These are phyloP conservation scores for Jacaranda copaia DNA, from an alignment of 257 asterid species.

Conservation along the genomic window DNA sequence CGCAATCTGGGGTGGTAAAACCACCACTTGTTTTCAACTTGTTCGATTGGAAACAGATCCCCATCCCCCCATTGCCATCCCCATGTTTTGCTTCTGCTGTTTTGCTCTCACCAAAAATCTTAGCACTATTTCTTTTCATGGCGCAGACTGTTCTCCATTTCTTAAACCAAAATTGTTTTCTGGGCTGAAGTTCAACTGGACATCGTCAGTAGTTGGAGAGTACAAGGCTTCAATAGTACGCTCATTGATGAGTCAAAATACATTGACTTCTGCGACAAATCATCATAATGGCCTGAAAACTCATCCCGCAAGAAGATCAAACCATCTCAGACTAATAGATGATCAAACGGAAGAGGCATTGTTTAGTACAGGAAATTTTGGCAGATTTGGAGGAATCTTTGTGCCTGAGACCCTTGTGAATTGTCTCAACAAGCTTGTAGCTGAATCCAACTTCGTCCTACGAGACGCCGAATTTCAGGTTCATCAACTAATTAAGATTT, in stretches of 20 bases:
- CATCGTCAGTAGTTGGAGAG: constrained; percentile 6
- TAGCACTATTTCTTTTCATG: not conserved
- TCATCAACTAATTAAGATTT: not conserved
- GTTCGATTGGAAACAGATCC: too few relatives aligned
- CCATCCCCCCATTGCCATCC: too few relatives aligned
- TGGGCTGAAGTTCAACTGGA: not conserved
- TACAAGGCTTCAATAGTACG: not conserved
- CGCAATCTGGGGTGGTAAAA: too few relatives aligned
- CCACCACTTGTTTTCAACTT: too few relatives aligned
- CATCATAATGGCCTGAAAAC: not conserved
- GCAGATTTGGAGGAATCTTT: constrained; percentile 73
- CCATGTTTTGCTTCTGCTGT: too few relatives aligned
- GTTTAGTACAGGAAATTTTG: constrained; percentile 56
- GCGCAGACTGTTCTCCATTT: not conserved
- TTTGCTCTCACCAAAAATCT: not conserved
- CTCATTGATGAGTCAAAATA: constrained; percentile 7
- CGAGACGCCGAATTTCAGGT: constrained; percentile 69
- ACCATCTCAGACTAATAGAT: constrained; percentile 13
- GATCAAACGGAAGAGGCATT: constrained; percentile 32
- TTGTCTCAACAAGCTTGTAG: constrained; percentile 57
- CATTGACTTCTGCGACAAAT: not conserved
- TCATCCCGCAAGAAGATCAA: constrained; percentile 10
- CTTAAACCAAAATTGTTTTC: not conserved
- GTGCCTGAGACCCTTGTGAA: constrained; percentile 73
- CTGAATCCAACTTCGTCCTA: constrained; percentile 53